Base-by-base conservation (phyloP, 2,329 filamentous ascomycete genomes). In the Stenocarpella maydis region DNA sequence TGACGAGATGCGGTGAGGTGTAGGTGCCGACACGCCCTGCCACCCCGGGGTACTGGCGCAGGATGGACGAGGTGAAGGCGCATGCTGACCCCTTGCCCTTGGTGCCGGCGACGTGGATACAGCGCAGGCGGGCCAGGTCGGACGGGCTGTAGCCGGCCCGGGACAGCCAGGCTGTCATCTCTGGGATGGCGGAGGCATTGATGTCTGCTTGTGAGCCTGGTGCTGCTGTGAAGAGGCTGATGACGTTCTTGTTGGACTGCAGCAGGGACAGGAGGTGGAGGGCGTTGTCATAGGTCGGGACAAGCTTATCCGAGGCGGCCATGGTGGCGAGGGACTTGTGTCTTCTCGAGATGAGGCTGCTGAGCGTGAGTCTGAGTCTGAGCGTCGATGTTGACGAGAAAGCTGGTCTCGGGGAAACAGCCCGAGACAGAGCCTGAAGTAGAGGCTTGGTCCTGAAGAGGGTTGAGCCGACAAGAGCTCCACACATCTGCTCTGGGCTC, bases 41-140 rank as follows among this genome's bases (percentile, higher is more conserved):
- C 71, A 73, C 61, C 61, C 77, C 66, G 74, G 63, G 67, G 53
- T 82, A 79, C 69, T 75, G 82, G 4, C 85, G 82, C n/a, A 97
- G 84, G 72, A 97, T 92, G 2, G 90, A 90, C 17, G 94, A 93
- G 24, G 94, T 87, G 78, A 95, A 95, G 12, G 95, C 92, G 73
- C 92, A 93, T 0, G 94, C 94, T 2, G 93, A 96, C 49, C 95
- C 95, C 79, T 98, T 98, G 71, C 95, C 95, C 79, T 98, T 98
- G 5, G 95, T 98, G 15, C 95, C 95, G 1, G 95, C 93, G 54
- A 98, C 90, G 78, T 98, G 95, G 71, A 98, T 89, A 73, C 85
- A 86, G 19, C 80, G 80, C 64, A 87, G 79, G 4, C 75, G 73
- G 15, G 79, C 74, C 31, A 88, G 81, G 72, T 84, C 82, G 0